Base-by-base conservation (phyloP, 495 filamentous ascomycete genomes). In the Cercophora scortea region DNA sequence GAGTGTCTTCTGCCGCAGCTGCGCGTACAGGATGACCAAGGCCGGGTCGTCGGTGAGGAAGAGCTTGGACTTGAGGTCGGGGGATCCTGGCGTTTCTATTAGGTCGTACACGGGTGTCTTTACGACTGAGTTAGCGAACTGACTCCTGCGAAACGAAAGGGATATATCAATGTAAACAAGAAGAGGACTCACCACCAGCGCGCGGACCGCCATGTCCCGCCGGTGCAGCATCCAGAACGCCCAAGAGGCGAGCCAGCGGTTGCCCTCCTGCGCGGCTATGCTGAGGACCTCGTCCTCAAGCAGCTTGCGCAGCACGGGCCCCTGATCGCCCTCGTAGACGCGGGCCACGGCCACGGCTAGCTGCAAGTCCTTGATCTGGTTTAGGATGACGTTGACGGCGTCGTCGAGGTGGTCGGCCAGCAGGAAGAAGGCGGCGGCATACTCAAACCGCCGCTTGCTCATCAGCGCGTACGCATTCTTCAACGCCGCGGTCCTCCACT, bases 381-480 rank as follows among this genome's bases (percentile, higher is more conserved):
- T 88, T 1, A 88, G 72, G 57, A 90, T 86, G 33, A 99, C 83
- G 59, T 85, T 85, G 35, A 89, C 84, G 12, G 93, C 92, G 67
- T 95, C 91, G 44, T 84, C 81, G 16, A 94, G 69, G 58, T 87
- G 84, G 53, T 88, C 92, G 9, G 90, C 94, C 2, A 99, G 77
- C 33, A 99, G 76, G 74, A 99, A 99, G 64, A 96, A 97, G 3
- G 91, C 86, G 6, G 91, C 94, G 7, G 93, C 93, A 61, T 99
- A 98, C 75, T 91, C 89, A 68, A 94, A 95, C 61, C 93, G 78
- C 38, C 87, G 82, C 69, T 90, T 93, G 42, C 90, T 92, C 63
- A 97, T 84, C 52, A 99, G 65, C n/a, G 92, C 91, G 68, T 95
- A 99, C 2, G 93, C 93, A 62, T 99, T 99, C 69, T 99, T 99